phyloP scores from a whole-genome alignment of 306 rosid genomes.

The Acacia acuminata region DNA sequence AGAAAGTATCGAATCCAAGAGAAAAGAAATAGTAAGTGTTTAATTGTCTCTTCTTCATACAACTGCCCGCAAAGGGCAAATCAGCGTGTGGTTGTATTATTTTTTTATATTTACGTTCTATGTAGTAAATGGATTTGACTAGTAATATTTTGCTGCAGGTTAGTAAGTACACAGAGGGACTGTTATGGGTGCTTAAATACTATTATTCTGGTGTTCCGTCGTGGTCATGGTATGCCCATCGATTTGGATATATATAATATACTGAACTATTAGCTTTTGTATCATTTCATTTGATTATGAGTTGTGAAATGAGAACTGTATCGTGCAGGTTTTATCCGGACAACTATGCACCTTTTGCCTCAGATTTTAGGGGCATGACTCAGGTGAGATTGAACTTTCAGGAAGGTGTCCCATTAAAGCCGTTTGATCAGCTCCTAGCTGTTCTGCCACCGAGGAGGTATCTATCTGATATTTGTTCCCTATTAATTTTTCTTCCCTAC shows the following conservation, averaged over 20 bases:
- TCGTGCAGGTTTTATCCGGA: constrained; percentile 57
- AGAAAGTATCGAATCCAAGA: constrained; percentile 38
- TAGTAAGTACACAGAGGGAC: constrained; percentile 58
- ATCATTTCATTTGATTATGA: not conserved
- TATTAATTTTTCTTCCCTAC: not conserved
- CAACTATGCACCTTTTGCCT: constrained; percentile 59
- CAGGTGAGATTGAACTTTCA: constrained; percentile 35
- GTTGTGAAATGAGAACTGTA: not conserved
- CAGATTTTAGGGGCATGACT: constrained; percentile 53
- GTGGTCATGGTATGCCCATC: constrained; percentile 57
- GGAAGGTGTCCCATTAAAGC: constrained; percentile 50
- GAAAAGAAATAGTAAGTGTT: constrained; percentile 50
- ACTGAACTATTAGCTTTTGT: not conserved
- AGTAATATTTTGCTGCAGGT: constrained; percentile 35
- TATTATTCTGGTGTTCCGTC: constrained; percentile 59
- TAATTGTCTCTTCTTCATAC: not conserved
- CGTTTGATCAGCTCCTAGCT: constrained; percentile 53
- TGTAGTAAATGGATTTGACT: not conserved
- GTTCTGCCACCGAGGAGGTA: constrained; percentile 59
- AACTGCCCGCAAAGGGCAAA: not conserved
- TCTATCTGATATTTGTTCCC: not conserved
- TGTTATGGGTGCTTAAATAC: constrained; percentile 56
- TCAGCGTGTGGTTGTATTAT: not conserved
- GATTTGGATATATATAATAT: not conserved
- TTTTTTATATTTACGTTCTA: not conserved